Base-by-base conservation (phyloP, 192 early-diverging fungal genomes). In the Podila horticola region DNA sequence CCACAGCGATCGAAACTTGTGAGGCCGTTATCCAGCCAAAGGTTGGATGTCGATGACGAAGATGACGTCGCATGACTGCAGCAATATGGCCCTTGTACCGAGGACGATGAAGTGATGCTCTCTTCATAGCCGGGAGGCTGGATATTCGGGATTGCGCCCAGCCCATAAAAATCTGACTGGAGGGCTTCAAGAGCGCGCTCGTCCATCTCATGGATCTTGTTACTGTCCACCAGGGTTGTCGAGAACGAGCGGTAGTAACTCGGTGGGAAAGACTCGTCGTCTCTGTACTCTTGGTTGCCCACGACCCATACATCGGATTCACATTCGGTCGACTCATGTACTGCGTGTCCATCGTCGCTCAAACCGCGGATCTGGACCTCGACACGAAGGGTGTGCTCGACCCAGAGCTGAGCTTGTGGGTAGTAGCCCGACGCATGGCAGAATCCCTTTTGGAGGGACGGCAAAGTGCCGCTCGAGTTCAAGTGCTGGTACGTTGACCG, bases 221-320 rank as follows among this genome's bases (percentile, higher is more conserved):
- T 66, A 2, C 62, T 57, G 3, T 81, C 71, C 1, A 81, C 77
- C n/a, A 81, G 33, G 0, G 33, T 51, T 5, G 66, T 81, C 0
- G 77, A 72, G 48, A 81, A 81, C 4, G 77, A 81, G 4, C 77
- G 70, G 66, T 66, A 73, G 22, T 81, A 81, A 45, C 77, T 81
- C 33, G 77, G 77, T 13, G 71, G 77, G 26, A 64, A 3, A 4
- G 45, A 19, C 0, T 73, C 77, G 17, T 81, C 71, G n/a, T 69
- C 71, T n/a, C 45, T 69, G 58, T 69, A 69, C 20, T 81, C 77
- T 65, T 81, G 77, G 13, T 72, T 68, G 28, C 66, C 66, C 7
- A 73, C 63, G 20, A 81, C 73, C 71, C 70, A 60, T 0, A 81
- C 67, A 9, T 34, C 6, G 2, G 71, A 31, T 28, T 81, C 77